A percentile compares a stretch with the other conserved stretches of the same genome.
Evolutionary conservation across 495 filamentous ascomycete genomes (phyloP).

Genomic region (Tetracladium marchalianum): DNA sequence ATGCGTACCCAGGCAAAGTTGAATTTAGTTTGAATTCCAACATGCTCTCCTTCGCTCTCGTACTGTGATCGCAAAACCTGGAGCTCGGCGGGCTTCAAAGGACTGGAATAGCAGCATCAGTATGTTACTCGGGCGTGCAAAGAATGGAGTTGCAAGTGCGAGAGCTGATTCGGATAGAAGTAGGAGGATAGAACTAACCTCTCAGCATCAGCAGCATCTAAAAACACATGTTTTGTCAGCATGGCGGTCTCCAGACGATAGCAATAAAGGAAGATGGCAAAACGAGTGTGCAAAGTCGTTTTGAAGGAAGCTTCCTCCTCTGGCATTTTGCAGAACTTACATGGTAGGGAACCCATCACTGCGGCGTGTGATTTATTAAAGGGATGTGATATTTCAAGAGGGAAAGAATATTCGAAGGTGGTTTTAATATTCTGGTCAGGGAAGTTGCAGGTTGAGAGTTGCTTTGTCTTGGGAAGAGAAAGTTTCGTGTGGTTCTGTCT

Average conservation of each 20-base stretch:
- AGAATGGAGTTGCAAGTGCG: not conserved
- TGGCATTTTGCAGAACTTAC: constrained; percentile 41
- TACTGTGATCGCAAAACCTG: constrained; percentile 87
- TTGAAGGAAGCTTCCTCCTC: constrained; percentile 7
- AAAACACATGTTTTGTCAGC: constrained; percentile 16
- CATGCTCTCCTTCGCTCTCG: constrained; percentile 92
- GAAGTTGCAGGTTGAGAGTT: not conserved
- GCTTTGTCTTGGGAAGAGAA: too few relatives aligned
- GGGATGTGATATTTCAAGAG: constrained; percentile 2
- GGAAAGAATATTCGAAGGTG: constrained; percentile 11
- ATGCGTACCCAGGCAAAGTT: constrained; percentile 89
- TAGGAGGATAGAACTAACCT: constrained; percentile 45
- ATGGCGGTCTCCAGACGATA: constrained; percentile 14
- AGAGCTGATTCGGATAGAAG: not conserved
- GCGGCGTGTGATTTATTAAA: not conserved
- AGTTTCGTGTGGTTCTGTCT: too few relatives aligned
- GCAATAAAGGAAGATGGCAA: constrained; percentile 16
- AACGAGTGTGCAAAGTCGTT: constrained; percentile 16
- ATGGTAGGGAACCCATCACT: constrained; percentile 57
- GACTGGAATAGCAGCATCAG: constrained; percentile 26
- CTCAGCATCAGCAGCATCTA: constrained; percentile 96
- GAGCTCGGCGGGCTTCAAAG: constrained; percentile 81
- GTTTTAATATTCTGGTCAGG: not conserved
- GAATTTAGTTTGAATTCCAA: constrained; percentile 96
- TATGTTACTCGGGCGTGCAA: not conserved